Conservation (phyloP, 441 rosid species). For the Populus hybrid region DNA sequence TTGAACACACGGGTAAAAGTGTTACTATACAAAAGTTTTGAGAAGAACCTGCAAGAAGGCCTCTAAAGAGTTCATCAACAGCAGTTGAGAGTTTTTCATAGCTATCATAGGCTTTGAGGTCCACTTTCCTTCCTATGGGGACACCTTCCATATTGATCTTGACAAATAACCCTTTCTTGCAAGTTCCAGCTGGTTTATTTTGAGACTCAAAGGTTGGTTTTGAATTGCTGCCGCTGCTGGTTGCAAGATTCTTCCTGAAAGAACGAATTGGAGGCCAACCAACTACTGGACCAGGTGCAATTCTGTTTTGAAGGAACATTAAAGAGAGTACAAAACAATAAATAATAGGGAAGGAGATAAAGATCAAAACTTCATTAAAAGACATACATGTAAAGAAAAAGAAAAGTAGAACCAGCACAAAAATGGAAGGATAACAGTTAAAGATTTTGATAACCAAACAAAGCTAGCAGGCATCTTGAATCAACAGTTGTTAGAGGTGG, state of each 20-base stretch:
- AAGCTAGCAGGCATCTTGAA: slow-evolving; percentile 6
- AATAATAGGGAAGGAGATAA: slow-evolving; percentile 3
- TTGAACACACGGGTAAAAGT: not conserved
- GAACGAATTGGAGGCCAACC: slow-evolving; percentile 99
- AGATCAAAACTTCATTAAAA: slow-evolving; percentile 8
- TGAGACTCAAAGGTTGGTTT: slow-evolving; percentile 50
- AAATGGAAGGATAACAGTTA: slow-evolving; percentile 8
- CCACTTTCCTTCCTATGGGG: slow-evolving; percentile 83
- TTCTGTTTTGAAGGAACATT: slow-evolving; percentile 33
- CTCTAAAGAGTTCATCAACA: slow-evolving; percentile 84
- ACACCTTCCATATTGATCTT: slow-evolving; percentile 48
- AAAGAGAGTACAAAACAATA: not conserved
- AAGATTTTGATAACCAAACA: slow-evolving; percentile 7
- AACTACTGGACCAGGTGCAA: slow-evolving; percentile 89
- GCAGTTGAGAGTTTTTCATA: slow-evolving; percentile 71
- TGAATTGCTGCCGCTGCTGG: slow-evolving; percentile 54
- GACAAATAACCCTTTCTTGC: slow-evolving; percentile 59
- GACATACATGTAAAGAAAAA: slow-evolving; percentile 1
- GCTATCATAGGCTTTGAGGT: slow-evolving; percentile 70
- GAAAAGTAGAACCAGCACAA: slow-evolving; percentile 5
- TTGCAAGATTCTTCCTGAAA: slow-evolving; percentile 73
- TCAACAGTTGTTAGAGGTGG: not conserved
- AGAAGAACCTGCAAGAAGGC: slow-evolving; percentile 76
- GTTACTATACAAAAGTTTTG: not conserved
- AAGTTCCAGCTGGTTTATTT: slow-evolving; percentile 29